phyloP scores from a whole-genome alignment of 179 eudicot genomes.

The Pouteria campechiana region DNA sequence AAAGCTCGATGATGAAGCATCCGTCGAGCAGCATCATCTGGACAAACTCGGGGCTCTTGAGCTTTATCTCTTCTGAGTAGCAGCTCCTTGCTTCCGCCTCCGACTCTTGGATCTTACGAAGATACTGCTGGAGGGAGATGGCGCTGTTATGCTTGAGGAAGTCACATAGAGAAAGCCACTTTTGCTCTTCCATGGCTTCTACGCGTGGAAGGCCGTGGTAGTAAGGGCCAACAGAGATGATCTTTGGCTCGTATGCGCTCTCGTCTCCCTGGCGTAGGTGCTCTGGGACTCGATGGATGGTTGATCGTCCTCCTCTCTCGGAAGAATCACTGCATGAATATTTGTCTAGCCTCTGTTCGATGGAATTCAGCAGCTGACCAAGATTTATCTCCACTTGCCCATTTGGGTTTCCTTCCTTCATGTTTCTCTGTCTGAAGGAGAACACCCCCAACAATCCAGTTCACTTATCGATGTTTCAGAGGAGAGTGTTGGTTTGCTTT shows the following conservation, averaged over 20 bases:
- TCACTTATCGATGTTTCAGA: no score
- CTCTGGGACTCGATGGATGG: conserved; percentile 29
- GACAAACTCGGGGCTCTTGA: conserved; percentile 11
- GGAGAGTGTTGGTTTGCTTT: no score
- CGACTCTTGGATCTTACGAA: conserved; percentile 19
- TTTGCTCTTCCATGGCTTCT: conserved; percentile 25
- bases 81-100: conserved; percentile 41
- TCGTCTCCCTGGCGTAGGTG: conserved; percentile 20
- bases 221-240: conserved; percentile 35
- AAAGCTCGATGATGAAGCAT: conserved; percentile 5
- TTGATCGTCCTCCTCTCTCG: no score
- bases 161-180: conserved; percentile 15
- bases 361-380: no score
- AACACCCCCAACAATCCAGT: no score
- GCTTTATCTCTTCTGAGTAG: conserved; percentile 13
- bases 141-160: no score
- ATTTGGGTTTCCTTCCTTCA: no score
- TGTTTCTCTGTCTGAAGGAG: no score
- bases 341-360: no score
- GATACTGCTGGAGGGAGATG: no score
- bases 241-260: conserved; percentile 26
- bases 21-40: conserved; percentile 10
- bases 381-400: no score
- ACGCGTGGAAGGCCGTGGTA: conserved; percentile 15
- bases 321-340: no score